phyloP scores from a whole-genome alignment of 2,329 filamentous ascomycete genomes.

The Neobulgaria alba region DNA sequence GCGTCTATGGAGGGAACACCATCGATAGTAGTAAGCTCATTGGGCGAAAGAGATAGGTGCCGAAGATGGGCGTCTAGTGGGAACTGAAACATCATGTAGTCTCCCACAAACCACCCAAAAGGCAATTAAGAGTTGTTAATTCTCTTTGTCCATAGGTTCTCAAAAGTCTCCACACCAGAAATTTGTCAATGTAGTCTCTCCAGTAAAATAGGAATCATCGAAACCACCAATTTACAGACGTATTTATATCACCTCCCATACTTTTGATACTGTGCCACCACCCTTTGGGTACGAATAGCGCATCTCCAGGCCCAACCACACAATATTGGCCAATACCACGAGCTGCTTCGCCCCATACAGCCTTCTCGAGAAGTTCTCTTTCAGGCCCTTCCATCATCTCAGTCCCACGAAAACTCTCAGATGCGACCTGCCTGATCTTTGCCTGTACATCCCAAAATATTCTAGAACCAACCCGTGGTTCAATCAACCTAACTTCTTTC shows the following conservation, averaged over 20 bases:
- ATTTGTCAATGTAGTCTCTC: too few relatives aligned
- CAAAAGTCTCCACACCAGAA: too few relatives aligned
- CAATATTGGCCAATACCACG: conserved; percentile 29
- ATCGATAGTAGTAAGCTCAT: too few relatives aligned
- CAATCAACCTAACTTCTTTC: conserved; percentile 67
- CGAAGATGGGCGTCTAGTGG: too few relatives aligned
- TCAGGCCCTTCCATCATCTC: conserved; percentile 90
- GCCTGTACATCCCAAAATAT: conserved; percentile 50
- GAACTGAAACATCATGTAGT: too few relatives aligned
- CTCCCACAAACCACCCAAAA: too few relatives aligned
- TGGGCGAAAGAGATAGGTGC: too few relatives aligned
- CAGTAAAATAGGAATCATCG: conserved; percentile 7
- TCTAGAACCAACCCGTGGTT: conserved; percentile 51
- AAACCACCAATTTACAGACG: conserved; percentile 37
- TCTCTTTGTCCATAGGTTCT: too few relatives aligned
- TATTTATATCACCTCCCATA: conserved; percentile 35
- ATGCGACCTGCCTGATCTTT: conserved; percentile 27
- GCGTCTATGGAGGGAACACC: too few relatives aligned
- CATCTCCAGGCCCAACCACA: conserved; percentile 55
- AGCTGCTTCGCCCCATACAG: conserved; percentile 52
- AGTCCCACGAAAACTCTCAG: conserved; percentile 49
- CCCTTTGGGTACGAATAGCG: conserved; percentile 68
- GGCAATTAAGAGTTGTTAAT: too few relatives aligned
- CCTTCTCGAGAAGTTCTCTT: conserved; percentile 53
- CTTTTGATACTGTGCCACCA: conserved; percentile 86